Evolutionary conservation across 345 rosid genomes (phyloP).

Genomic region (Melaleuca quinquenervia): DNA sequence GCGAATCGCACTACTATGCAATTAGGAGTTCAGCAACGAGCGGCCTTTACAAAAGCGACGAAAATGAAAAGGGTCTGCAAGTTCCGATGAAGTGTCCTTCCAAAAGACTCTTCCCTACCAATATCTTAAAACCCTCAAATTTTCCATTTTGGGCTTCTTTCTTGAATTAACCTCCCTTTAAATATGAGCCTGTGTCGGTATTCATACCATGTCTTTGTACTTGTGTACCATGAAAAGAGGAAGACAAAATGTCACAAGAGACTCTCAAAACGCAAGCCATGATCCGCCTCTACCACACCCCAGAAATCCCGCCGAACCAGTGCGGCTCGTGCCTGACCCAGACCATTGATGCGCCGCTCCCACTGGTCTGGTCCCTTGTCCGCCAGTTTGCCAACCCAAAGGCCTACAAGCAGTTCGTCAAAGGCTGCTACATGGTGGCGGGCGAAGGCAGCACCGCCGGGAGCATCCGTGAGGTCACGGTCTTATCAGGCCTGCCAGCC

Average conservation of each 20-base stretch:
- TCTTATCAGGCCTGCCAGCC: slow-evolving; percentile 52
- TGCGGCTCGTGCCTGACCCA: slow-evolving; percentile 38
- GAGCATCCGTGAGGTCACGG: slow-evolving; percentile 31
- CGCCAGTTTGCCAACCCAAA: slow-evolving; percentile 58
- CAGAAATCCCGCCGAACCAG: slow-evolving; percentile 13
- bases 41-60: not conserved
- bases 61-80: not conserved
- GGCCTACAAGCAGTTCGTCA: slow-evolving; percentile 52
- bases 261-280: not conserved
- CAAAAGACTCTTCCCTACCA: not conserved
- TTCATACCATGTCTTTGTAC: not conserved
- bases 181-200: not conserved
- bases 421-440: slow-evolving; percentile 32
- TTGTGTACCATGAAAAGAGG: not conserved
- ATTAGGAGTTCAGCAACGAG: not conserved
- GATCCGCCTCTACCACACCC: not conserved
- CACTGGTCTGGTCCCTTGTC: slow-evolving; percentile 57
- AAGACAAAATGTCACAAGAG: not conserved
- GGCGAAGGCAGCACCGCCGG: slow-evolving; percentile 27
- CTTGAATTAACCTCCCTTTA: not conserved
- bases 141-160: not conserved
- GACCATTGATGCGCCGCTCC: slow-evolving; percentile 44
- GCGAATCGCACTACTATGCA: not conserved
- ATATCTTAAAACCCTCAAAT: not conserved
- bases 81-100: not conserved